Evolutionary conservation across 495 filamentous ascomycete species (phyloP), one percentile per base, ranked within the genome.

Genomic region (Annulohypoxylon nitens): DNA sequence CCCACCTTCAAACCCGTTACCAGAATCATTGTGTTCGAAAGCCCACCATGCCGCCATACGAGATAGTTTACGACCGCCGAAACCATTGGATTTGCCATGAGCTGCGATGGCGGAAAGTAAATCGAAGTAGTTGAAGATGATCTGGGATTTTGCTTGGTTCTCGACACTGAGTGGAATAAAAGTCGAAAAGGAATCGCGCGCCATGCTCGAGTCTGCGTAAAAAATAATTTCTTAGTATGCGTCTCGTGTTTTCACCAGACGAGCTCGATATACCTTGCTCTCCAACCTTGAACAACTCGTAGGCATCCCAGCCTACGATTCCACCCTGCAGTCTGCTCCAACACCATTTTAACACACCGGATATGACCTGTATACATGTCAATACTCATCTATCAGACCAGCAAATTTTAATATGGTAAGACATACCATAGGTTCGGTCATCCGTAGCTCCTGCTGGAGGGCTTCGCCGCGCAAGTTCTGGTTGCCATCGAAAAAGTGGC

Each of bases 41-140:
- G 96, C 95, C 96, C 96, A 99, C 96, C 96, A 99, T 64, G 95
- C 94, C 33, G 97, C 96, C 83, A 97, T 92, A 66, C 96, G 88
- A 4, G 96, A 98, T 39, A 99, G 86, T 80, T 99, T 98, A 55
- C 97, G 88, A 4, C 97, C 96, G 59, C 94, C 93, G 67, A 98
- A 87, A 8, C 96, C 96, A 82, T 99, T 99, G 11, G 87, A 91
- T 82, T 98, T 98, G 41, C 92, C 93, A 77, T 97, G 93, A 26
- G 89, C 89, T 12, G 88, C 88, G 71, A 89, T 83, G 0, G 97
- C 94, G 26, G 95, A 90, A 34, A 99, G 86, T 6, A 99, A 88
- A 75, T 98, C 95, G 82, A 98, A 99, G 81, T 98, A 98, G 79
- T 97, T 92, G 78, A 97, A 93, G 69, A 97, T 96, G 76, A 99